These are phyloP conservation scores for Dendrothele bispora DNA, from an alignment of 768 basidiomycete genomes.

Conservation along the genomic window DNA sequence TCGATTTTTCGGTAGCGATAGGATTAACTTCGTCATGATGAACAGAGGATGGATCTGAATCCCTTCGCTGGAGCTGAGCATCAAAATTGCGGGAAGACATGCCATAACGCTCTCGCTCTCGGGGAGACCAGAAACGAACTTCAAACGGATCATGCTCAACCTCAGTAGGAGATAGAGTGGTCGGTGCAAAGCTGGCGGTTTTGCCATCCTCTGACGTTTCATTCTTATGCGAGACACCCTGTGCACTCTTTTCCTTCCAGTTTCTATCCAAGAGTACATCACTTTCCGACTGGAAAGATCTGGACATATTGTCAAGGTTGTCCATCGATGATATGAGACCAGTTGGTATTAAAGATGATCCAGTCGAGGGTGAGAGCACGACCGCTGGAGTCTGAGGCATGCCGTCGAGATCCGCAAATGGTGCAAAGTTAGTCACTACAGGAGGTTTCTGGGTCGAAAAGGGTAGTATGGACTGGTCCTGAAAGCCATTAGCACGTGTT, in stretches of 20 bases:
- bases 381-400: slow-evolving; percentile 23
- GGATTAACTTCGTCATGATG: slow-evolving; percentile 10
- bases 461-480: slow-evolving; percentile 19
- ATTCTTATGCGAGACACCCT: background rate
- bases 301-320: slow-evolving; percentile 33
- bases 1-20: slow-evolving; percentile 28
- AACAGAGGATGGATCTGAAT: slow-evolving; percentile 32
- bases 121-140: slow-evolving; percentile 31
- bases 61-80: slow-evolving; percentile 30
- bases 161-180: slow-evolving; percentile 9
- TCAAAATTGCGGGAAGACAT: slow-evolving; percentile 24
- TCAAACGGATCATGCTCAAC: slow-evolving; percentile 49
- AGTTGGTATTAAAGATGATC: slow-evolving; percentile 54
- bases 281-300: slow-evolving; percentile 53
- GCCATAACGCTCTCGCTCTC: slow-evolving; percentile 25
- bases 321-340: slow-evolving; percentile 58
- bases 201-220: background rate
- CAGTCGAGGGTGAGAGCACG: slow-evolving; percentile 35
- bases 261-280: slow-evolving; percentile 53
- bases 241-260: slow-evolving; percentile 36
- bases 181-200: background rate
- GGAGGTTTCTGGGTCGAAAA: slow-evolving; percentile 35
- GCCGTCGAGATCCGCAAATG: slow-evolving; percentile 52
- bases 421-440: slow-evolving; percentile 43
- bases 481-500: slow-evolving; percentile 37